Percentiles rank a stretch among this genome's conserved stretches.
Evolutionary conservation across 768 basidiomycete genomes (phyloP).

Genomic region (Kwoniella sp.): DNA sequence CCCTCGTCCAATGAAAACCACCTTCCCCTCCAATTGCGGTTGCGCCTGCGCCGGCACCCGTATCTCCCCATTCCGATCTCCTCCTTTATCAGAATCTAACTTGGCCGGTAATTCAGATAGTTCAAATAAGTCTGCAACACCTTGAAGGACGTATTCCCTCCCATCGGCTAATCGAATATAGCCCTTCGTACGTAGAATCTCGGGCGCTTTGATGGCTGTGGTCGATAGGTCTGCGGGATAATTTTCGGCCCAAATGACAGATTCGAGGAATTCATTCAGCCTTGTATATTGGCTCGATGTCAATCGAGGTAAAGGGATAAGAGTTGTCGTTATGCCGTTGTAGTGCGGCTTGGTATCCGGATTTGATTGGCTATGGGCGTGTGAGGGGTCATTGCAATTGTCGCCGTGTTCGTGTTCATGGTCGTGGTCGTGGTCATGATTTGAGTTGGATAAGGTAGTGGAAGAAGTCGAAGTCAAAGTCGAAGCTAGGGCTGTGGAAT

Average conservation of each 20-base stretch:
- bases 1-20: conserved; percentile 85
- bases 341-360: conserved; percentile 9
- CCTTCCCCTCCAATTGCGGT: conserved; percentile 69
- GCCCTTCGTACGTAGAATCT: conserved; percentile 86
- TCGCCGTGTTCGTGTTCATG: conserved; percentile 53
- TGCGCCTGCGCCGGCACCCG: conserved; percentile 40
- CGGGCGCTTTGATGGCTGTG: conserved; percentile 53
- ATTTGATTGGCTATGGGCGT: conserved; percentile 10
- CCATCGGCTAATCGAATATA: conserved; percentile 63
- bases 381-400: conserved; percentile 27
- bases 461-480: neutral
- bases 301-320: conserved; percentile 69
- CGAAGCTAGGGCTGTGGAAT: conserved; percentile 55
- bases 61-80: no score
- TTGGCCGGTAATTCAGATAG: conserved; percentile 57
- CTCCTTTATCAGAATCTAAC: no score
- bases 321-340: conserved; percentile 76
- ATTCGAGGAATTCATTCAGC: conserved; percentile 79
- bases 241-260: conserved; percentile 72
- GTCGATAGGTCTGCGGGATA: conserved; percentile 55
- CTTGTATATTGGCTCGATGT: conserved; percentile 59
- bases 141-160: conserved; percentile 76
- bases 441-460: no score
- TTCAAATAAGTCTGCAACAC: conserved; percentile 88
- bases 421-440: conserved; percentile 4